Conservation (phyloP, 2,329 filamentous ascomycete genomes). For the Fusarium circinatum region DNA sequence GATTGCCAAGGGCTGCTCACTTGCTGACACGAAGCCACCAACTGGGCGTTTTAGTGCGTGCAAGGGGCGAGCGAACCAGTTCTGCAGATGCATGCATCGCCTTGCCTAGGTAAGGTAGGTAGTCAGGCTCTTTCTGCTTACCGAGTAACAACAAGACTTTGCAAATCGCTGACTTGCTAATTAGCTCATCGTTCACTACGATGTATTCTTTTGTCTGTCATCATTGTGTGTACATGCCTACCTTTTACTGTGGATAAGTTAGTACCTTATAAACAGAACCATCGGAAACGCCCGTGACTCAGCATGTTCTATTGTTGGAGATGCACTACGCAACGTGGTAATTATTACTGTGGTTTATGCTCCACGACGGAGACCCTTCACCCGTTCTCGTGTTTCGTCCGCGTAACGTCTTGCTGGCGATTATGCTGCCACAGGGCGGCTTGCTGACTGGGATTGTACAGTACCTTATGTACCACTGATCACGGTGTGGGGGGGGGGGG, state of each 20-base stretch:
- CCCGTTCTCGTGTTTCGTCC: slow-evolving; percentile 31
- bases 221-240: not conserved
- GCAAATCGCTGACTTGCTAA: slow-evolving; percentile 15
- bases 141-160: not conserved
- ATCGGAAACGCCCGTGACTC: not conserved
- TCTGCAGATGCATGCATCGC: slow-evolving; percentile 15
- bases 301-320: slow-evolving; percentile 5
- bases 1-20: slow-evolving; percentile 34
- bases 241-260: not conserved
- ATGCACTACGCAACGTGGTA: not conserved
- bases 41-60: slow-evolving; percentile 23
- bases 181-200: not conserved
- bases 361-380: slow-evolving; percentile 9
- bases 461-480: not conserved
- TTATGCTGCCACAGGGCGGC: not conserved
- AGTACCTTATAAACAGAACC: not conserved
- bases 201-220: not conserved
- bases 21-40: slow-evolving; percentile 37
- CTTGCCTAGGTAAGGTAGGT: not conserved
- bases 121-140: slow-evolving; percentile 16
- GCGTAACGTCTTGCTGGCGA: slow-evolving; percentile 27
- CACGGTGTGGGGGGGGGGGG: slow-evolving; percentile 6
- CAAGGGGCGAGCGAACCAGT: slow-evolving; percentile 23
- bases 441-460: not conserved
- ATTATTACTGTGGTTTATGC: slow-evolving; percentile 1